These are phyloP conservation scores for Eucalyptus victrix DNA, from an alignment of 345 rosid species.

Conservation along the genomic window DNA sequence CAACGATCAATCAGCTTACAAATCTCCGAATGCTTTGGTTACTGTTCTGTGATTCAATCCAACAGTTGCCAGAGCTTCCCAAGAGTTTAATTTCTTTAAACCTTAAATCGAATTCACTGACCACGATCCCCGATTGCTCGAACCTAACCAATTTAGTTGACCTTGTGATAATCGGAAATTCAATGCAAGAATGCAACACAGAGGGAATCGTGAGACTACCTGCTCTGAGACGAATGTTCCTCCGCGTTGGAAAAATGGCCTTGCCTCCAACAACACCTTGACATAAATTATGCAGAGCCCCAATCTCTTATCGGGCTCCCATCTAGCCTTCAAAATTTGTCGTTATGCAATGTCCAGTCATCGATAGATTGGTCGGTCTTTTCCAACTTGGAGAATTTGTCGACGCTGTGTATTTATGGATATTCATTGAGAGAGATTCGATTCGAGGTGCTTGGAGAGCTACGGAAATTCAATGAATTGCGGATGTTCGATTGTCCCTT, in stretches of 20 bases:
- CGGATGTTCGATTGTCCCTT: fast-evolving
- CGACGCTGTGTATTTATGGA: fast-evolving
- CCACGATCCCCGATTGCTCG: fast-evolving
- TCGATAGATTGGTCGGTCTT: not conserved
- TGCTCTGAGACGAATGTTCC: fast-evolving
- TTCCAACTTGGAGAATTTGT: not conserved
- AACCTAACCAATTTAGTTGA: no score
- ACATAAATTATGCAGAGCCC: fast-evolving
- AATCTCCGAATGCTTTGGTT: fast-evolving
- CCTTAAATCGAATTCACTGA: fast-evolving
- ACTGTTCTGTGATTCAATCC: fast-evolving
- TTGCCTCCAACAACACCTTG: fast-evolving
- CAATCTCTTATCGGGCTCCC: not conserved
- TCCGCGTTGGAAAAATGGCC: fast-evolving
- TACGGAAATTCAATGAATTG: fast-evolving
- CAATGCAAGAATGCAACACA: fast-evolving
- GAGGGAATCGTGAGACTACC: no score
- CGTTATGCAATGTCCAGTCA: fast-evolving
- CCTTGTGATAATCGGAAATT: fast-evolving
- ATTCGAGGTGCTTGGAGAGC: not conserved
- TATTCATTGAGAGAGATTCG: not conserved
- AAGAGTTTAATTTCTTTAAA: fast-evolving
- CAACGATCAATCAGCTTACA: no score
- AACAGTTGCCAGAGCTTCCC: no score
- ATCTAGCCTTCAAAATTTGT: fast-evolving